These are phyloP conservation scores for Chrysanthemum makinoi DNA, from an alignment of 129 eudicot species.

Conservation along the genomic window DNA sequence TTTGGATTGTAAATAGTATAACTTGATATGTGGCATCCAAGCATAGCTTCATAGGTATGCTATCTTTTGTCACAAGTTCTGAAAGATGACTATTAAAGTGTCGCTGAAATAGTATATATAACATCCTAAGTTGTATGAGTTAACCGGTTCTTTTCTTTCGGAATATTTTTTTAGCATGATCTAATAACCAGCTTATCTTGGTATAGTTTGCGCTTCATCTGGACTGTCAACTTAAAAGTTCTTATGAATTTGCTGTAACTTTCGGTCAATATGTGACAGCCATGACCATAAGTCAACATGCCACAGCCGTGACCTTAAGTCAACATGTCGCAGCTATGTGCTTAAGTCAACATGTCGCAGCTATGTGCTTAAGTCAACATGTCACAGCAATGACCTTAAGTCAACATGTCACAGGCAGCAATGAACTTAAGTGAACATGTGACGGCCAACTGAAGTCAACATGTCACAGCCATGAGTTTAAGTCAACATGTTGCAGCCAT, in stretches of 20 bases:
- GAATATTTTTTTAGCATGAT: background rate
- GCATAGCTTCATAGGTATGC: background rate
- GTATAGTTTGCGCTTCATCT: background rate
- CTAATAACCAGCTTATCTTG: background rate
- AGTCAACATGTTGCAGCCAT: background rate
- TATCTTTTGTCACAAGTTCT: background rate
- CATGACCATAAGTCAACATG: conserved; percentile 8
- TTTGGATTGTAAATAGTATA: conserved; percentile 12
- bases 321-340: background rate
- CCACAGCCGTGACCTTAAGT: background rate
- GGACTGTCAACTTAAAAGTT: conserved; percentile 6
- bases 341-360: background rate
- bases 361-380: background rate
- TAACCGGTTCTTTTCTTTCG: background rate
- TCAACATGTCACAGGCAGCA: conserved; percentile 2
- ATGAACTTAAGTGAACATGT: background rate
- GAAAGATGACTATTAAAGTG: background rate
- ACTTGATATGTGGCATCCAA: conserved; percentile 3
- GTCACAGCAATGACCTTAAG: background rate
- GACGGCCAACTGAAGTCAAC: background rate
- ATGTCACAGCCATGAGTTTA: background rate
- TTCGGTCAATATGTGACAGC: background rate
- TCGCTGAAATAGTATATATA: background rate
- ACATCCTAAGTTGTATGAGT: background rate
- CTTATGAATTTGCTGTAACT: background rate